phyloP scores from a whole-genome alignment of 2,329 filamentous ascomycete genomes.

The Trichothecium roseum region DNA sequence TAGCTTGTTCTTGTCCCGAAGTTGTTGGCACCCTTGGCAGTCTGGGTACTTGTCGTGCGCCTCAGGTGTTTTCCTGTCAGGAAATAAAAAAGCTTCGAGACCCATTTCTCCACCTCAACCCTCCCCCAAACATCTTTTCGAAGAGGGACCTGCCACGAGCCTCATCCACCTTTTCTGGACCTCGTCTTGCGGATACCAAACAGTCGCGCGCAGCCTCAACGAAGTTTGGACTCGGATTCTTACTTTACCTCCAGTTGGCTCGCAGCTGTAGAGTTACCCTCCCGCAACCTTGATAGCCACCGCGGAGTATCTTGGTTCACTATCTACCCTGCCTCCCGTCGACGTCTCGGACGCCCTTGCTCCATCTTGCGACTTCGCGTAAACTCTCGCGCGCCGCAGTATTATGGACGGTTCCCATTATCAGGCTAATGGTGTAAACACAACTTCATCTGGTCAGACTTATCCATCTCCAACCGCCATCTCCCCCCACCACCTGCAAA shows the following conservation, averaged over 20 bases:
- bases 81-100: constrained; percentile 32
- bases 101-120: constrained; percentile 35
- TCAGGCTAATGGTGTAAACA: constrained; percentile 44
- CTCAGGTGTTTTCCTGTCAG: constrained; percentile 2
- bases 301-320: not conserved
- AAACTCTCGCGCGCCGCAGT: constrained; percentile 15
- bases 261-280: no score
- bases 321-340: constrained; percentile 8
- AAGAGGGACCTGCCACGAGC: constrained; percentile 26
- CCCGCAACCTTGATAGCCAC: no score
- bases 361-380: constrained; percentile 1
- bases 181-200: constrained; percentile 6
- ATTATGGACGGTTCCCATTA: constrained; percentile 47
- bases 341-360: constrained; percentile 5
- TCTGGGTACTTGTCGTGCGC: no score
- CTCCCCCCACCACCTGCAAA: constrained; percentile 40
- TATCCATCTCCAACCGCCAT: constrained; percentile 42
- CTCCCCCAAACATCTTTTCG: constrained; percentile 34
- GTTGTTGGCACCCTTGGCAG: constrained; percentile 10
- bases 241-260: no score
- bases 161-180: constrained; percentile 27
- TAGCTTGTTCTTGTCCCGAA: constrained; percentile 6
- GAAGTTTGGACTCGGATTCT: not conserved
- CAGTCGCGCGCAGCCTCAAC: constrained; percentile 8
- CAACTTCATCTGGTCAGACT: constrained; percentile 34